Conservation (phyloP, 106 monocot species). For the Platanthera zijinensis region DNA sequence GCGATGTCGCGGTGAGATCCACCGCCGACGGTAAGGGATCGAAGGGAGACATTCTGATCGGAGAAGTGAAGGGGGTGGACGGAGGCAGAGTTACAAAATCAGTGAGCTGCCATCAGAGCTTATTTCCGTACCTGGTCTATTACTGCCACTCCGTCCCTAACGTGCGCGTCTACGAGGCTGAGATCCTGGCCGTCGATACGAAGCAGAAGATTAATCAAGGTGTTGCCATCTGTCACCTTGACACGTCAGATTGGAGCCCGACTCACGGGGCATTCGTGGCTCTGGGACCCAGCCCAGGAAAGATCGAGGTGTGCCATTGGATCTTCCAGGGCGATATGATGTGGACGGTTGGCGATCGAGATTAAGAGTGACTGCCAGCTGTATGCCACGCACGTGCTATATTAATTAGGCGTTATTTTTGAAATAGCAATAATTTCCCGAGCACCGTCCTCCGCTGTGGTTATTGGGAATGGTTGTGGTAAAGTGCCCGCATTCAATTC, state of each 20-base stretch:
- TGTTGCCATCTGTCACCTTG: constrained; percentile 89
- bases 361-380: too few relatives aligned
- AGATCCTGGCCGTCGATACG: constrained; percentile 40
- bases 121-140: constrained; percentile 85
- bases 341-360: constrained; percentile 54
- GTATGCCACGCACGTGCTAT: too few relatives aligned
- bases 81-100: constrained; percentile 60
- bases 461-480: too few relatives aligned
- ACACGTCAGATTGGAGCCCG: constrained; percentile 23
- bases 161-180: constrained; percentile 75
- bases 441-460: fast-evolving
- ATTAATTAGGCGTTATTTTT: too few relatives aligned
- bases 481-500: too few relatives aligned
- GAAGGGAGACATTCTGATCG: constrained; percentile 32
- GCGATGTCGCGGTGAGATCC: constrained; percentile 46
- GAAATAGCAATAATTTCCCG: too few relatives aligned
- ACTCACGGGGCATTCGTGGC: constrained; percentile 82
- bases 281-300: constrained; percentile 52
- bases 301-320: constrained; percentile 98
- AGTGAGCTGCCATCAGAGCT: constrained; percentile 91
- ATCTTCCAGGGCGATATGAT: constrained; percentile 93
- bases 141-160: constrained; percentile 88
- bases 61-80: constrained; percentile 44
- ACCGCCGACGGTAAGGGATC: constrained; percentile 44
- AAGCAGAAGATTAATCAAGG: constrained; percentile 62